phyloP scores from a whole-genome alignment of 768 basidiomycete genomes.

The Austroboletus eburneus region DNA sequence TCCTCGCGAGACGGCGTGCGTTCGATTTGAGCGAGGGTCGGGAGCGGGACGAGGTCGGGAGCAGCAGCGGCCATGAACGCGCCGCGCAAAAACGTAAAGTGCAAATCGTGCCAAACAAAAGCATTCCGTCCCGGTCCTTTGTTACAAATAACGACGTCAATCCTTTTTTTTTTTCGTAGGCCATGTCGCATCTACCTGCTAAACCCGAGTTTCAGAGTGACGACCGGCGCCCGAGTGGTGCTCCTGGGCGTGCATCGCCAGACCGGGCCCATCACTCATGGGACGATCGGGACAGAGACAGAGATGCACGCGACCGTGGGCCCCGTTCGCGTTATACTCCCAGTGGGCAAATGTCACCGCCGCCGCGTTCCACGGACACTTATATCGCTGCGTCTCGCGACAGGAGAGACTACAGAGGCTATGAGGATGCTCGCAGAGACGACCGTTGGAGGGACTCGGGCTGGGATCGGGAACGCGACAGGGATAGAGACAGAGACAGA shows the following conservation, averaged over 20 bases:
- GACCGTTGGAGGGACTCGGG: conserved; percentile 26
- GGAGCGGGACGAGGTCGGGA: conserved; percentile 70
- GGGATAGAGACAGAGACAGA: conserved; percentile 15
- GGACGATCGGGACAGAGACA: conserved; percentile 25
- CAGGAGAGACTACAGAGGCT: conserved; percentile 17
- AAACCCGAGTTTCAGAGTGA: conserved; percentile 31
- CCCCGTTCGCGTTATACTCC: conserved; percentile 13
- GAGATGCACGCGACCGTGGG: conserved; percentile 18
- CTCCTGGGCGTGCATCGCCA: conserved; percentile 19
- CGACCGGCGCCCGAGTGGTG: conserved; percentile 20
- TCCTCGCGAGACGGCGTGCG: conserved; percentile 79
- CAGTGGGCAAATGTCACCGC: conserved; percentile 15
- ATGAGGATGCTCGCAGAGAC: conserved; percentile 21
- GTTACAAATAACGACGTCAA: not conserved
- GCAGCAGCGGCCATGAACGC: conserved; percentile 32
- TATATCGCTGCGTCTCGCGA: conserved; percentile 19
- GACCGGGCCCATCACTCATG: conserved; percentile 17
- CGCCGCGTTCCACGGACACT: conserved; percentile 12
- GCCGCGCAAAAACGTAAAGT: not conserved
- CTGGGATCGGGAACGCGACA: conserved; percentile 18
- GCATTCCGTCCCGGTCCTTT: not conserved
- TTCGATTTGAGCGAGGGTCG: conserved; percentile 73
- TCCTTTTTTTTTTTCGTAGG: no score
- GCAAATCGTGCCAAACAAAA: conserved; percentile 24
- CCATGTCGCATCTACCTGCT: conserved; percentile 28